Evolutionary conservation across 345 rosid genomes (phyloP).

Genomic region (Camelina laxa): DNA sequence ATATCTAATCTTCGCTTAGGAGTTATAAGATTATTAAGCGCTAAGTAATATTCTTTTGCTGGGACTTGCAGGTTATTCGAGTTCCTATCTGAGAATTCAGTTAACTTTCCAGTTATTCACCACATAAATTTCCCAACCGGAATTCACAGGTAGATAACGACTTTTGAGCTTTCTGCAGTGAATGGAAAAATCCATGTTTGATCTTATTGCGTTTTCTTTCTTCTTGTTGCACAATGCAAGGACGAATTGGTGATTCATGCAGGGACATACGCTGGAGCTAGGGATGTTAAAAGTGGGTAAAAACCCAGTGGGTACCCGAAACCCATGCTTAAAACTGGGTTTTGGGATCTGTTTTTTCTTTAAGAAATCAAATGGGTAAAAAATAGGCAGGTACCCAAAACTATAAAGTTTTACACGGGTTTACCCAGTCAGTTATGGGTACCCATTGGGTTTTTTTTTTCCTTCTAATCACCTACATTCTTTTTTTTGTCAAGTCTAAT

Average conservation of each 20-base stretch:
- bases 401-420: no score
- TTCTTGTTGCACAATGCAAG: constrained; percentile 50
- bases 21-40: not conserved
- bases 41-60: constrained; percentile 7
- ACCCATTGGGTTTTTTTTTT: no score
- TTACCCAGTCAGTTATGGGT: no score
- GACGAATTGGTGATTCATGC: constrained; percentile 94
- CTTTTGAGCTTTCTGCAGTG: constrained; percentile 7
- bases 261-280: constrained; percentile 79
- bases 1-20: not conserved
- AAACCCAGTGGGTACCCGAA: no score
- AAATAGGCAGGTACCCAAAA: no score
- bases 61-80: constrained; percentile 72
- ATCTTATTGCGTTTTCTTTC: constrained; percentile 30
- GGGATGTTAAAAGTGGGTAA: no score
- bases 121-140: constrained; percentile 79
- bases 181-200: constrained; percentile 1
- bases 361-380: no score
- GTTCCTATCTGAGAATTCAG: constrained; percentile 67
- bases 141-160: constrained; percentile 62
- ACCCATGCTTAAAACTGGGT: no score
- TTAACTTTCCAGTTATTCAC: constrained; percentile 89
- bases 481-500: no score
- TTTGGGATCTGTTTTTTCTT: no score
- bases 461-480: no score